A percentile compares a stretch with the other conserved stretches of the same genome.
phyloP scores from a whole-genome alignment of 2,329 filamentous ascomycete genomes.

The Neofusicoccum ribis region DNA sequence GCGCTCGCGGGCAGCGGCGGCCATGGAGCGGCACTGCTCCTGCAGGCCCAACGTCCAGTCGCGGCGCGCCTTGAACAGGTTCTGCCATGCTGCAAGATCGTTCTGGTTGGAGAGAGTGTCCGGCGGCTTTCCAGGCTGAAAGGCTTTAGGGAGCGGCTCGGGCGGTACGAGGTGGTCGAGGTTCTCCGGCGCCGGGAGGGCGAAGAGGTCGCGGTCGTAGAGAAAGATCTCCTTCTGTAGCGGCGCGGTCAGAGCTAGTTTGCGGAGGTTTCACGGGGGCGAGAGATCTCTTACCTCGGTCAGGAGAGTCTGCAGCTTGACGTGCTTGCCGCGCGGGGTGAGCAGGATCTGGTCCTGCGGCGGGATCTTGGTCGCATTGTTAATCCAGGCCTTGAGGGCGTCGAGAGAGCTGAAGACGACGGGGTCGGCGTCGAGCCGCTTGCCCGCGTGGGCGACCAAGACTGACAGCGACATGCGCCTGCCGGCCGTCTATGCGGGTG shows the following conservation, averaged over 20 bases:
- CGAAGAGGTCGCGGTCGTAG: conserved; percentile 70
- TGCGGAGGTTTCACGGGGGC: not conserved
- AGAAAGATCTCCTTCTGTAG: conserved; percentile 81
- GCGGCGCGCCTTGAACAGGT: conserved; percentile 76
- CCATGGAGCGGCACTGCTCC: conserved; percentile 68
- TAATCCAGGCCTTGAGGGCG: conserved; percentile 79
- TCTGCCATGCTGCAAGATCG: conserved; percentile 83
- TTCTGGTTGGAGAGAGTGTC: conserved; percentile 79
- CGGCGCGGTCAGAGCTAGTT: conserved; percentile 6
- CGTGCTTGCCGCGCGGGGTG: conserved; percentile 79
- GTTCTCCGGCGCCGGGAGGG: conserved; percentile 49
- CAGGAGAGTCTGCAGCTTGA: conserved; percentile 76
- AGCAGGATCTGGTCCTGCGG: conserved; percentile 81
- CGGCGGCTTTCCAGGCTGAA: conserved; percentile 65
- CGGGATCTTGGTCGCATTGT: conserved; percentile 71
- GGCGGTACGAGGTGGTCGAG: conserved; percentile 51
- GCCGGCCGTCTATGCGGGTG: conserved; percentile 5
- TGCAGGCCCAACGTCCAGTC: conserved; percentile 75
- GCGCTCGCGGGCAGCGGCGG: conserved; percentile 61
- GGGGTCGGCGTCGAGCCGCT: conserved; percentile 77
- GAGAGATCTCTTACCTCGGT: conserved; percentile 63
- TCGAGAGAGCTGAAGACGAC: conserved; percentile 77
- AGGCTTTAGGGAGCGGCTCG: conserved; percentile 56
- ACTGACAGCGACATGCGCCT: conserved; percentile 81
- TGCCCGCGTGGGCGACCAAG: conserved; percentile 90